phyloP scores from a whole-genome alignment of 805 yeast genomes.

The Saccharomyces eubayanus region DNA sequence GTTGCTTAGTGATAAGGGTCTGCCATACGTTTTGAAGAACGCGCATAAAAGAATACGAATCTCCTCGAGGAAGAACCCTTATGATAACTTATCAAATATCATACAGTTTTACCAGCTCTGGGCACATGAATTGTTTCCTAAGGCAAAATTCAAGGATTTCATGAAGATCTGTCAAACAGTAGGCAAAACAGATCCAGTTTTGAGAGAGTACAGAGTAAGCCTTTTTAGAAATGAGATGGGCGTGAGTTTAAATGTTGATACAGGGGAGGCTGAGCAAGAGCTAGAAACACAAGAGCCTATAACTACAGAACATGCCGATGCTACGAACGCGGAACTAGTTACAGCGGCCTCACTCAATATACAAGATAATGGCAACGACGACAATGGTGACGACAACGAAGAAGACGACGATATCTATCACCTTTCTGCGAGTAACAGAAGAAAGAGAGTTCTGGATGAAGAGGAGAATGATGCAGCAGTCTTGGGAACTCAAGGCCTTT shows the following conservation, averaged over 20 bases:
- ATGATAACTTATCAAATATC: conserved; percentile 30
- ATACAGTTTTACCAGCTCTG: conserved; percentile 58
- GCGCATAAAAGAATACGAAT: conserved; percentile 31
- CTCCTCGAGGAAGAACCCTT: conserved; percentile 18
- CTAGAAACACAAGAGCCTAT: neutral
- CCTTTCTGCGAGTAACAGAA: conserved; percentile 2
- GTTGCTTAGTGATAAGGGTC: conserved; percentile 46
- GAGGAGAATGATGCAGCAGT: conserved; percentile 1
- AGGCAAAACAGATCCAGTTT: conserved; percentile 36
- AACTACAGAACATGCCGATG: neutral
- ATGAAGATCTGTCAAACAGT: conserved; percentile 43
- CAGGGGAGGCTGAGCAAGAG: neutral
- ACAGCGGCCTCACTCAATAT: neutral
- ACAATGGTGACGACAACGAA: neutral
- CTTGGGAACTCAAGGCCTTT: neutral
- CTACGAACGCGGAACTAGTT: neutral
- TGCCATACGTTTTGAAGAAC: conserved; percentile 41
- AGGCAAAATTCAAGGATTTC: conserved; percentile 69
- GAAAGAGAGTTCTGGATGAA: neutral
- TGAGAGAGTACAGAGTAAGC: conserved; percentile 37
- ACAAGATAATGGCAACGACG: neutral
- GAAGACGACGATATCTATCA: conserved; percentile 10
- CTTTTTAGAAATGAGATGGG: conserved; percentile 35
- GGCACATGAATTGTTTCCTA: conserved; percentile 73
- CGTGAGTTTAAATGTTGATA: neutral